Evolutionary conservation across 441 rosid species (phyloP).

Genomic region (Omphalea diandra): DNA sequence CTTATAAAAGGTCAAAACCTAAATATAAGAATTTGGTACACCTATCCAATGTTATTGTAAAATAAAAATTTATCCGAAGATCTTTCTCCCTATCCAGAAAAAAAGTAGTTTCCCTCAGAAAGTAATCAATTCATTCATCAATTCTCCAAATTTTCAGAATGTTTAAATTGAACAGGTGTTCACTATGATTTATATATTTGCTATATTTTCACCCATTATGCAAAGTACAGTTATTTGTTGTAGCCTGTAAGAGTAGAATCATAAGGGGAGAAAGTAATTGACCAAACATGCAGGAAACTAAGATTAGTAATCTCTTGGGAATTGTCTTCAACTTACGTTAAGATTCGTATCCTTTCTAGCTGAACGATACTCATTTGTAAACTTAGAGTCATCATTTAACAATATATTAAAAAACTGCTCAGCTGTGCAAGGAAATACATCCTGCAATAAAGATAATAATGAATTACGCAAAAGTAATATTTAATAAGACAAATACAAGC

Average conservation of each 20-base stretch:
- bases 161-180: background rate
- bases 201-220: background rate
- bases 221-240: background rate
- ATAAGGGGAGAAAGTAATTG: background rate
- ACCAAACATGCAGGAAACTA: slow-evolving; percentile 14
- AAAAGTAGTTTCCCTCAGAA: background rate
- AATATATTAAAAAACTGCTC: slow-evolving; percentile 64
- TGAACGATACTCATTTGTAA: slow-evolving; percentile 62
- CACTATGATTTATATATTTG: background rate
- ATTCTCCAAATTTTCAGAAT: background rate
- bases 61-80: too few relatives aligned
- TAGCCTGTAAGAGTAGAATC: background rate
- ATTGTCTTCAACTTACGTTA: slow-evolving; percentile 48
- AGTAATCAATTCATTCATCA: background rate
- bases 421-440: slow-evolving; percentile 68
- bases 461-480: slow-evolving; percentile 19
- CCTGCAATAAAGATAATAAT: slow-evolving; percentile 49
- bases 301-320: background rate
- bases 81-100: too few relatives aligned
- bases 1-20: too few relatives aligned
- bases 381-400: slow-evolving; percentile 69
- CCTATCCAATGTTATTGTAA: too few relatives aligned
- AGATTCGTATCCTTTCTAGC: slow-evolving; percentile 80
- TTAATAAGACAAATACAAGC: slow-evolving; percentile 19
- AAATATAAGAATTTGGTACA: too few relatives aligned